A percentile compares a stretch with the other conserved stretches of the same genome.
These are phyloP conservation scores for Salix caprea DNA, from an alignment of 345 rosid genomes.

Conservation along the genomic window DNA sequence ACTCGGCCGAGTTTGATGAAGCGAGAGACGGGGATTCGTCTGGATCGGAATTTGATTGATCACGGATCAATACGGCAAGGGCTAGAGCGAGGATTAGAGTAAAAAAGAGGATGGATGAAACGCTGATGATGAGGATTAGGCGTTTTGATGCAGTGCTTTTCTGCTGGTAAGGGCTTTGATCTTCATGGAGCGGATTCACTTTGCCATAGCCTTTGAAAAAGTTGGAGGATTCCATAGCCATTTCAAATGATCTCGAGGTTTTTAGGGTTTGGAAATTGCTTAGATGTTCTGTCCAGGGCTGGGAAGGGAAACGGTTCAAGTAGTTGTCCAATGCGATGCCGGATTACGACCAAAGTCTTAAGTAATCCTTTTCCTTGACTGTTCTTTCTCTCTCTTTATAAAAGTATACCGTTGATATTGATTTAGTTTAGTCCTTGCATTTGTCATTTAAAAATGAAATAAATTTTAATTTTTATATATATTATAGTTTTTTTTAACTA, in stretches of 20 bases:
- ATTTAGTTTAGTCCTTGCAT: too few species aligned
- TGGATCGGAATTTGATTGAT: conserved; percentile 19
- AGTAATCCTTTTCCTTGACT: not conserved
- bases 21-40: conserved; percentile 18
- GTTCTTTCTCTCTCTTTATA: not conserved
- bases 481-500: too few species aligned
- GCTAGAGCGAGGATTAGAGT: conserved; percentile 32
- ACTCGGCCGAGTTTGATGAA: conserved; percentile 10
- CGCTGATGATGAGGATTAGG: conserved; percentile 30
- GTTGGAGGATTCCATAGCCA: conserved; percentile 56
- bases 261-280: not conserved
- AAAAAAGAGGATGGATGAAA: conserved; percentile 39
- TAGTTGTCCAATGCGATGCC: not conserved
- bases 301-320: not conserved
- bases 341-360: not conserved
- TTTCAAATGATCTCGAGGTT: not conserved
- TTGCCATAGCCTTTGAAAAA: conserved; percentile 64
- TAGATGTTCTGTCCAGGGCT: not conserved
- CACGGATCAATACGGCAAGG: conserved; percentile 34
- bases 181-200: conserved; percentile 38
- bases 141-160: conserved; percentile 20
- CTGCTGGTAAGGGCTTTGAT: conserved; percentile 23
- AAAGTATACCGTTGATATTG: too few species aligned
- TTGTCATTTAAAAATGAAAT: too few species aligned
- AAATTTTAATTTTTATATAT: too few species aligned